Conservation (phyloP, 257 asterid genomes). For the Euphrasia confusa region DNA sequence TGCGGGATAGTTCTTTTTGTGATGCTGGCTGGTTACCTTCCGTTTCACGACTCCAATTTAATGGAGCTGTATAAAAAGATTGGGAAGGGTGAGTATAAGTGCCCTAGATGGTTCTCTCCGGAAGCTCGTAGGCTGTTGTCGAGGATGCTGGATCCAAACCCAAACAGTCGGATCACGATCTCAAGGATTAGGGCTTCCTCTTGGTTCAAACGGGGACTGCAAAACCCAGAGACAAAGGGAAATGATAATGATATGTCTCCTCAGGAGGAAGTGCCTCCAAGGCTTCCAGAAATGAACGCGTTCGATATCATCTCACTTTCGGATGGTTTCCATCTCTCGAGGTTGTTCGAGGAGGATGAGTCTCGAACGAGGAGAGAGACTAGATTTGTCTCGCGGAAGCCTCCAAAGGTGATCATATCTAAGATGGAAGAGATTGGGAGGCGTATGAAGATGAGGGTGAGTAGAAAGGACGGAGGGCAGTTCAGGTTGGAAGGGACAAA, state of each 20-base stretch:
- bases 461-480: slow-evolving; percentile 61
- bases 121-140: slow-evolving; percentile 47
- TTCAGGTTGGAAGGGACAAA: slow-evolving; percentile 58
- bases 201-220: slow-evolving; percentile 52
- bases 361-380: slow-evolving; percentile 48
- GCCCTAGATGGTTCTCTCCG: slow-evolving; percentile 63
- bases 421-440: slow-evolving; percentile 69
- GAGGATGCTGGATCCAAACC: slow-evolving; percentile 68
- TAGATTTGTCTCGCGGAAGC: slow-evolving; percentile 63
- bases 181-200: slow-evolving; percentile 41
- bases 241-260: neutral
- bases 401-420: slow-evolving; percentile 59
- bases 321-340: slow-evolving; percentile 59
- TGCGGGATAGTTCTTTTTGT: slow-evolving; percentile 81
- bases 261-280: slow-evolving; percentile 16
- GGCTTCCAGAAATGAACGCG: slow-evolving; percentile 53
- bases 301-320: slow-evolving; percentile 69
- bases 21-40: slow-evolving; percentile 67
- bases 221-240: slow-evolving; percentile 19
- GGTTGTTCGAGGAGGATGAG: slow-evolving; percentile 53
- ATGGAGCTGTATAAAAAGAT: slow-evolving; percentile 82
- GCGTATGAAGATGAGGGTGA: slow-evolving; percentile 54
- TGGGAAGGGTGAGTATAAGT: slow-evolving; percentile 51
- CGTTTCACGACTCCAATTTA: slow-evolving; percentile 68
- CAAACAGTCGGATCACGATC: slow-evolving; percentile 51